Evolutionary conservation across 1,284 basidiomycete genomes (phyloP).

Genomic region (Gomphus bonarii): DNA sequence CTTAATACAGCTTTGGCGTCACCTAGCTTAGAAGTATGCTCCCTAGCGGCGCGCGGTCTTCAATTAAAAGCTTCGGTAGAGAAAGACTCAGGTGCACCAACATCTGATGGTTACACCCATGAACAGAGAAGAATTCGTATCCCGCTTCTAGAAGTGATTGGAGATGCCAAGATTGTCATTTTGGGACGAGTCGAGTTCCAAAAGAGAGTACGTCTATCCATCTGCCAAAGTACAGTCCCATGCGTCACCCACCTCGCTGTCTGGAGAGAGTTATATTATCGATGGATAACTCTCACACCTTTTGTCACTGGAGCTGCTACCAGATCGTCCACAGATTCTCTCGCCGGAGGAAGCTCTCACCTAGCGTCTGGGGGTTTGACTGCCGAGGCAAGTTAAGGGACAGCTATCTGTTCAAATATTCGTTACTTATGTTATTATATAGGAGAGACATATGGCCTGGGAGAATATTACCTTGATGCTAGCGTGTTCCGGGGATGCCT

Average conservation of each 20-base stretch:
- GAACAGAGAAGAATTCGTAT: constrained; percentile 58
- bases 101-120: constrained; percentile 36
- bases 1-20: constrained; percentile 63
- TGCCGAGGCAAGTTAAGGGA: constrained; percentile 26
- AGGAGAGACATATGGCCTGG: constrained; percentile 79
- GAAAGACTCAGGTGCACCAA: constrained; percentile 43
- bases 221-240: constrained; percentile 54
- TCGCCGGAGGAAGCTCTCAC: background rate
- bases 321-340: constrained; percentile 2
- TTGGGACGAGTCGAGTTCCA: constrained; percentile 73
- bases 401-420: background rate
- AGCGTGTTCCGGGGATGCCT: constrained; percentile 32
- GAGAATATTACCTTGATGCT: constrained; percentile 80
- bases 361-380: constrained; percentile 17
- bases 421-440: constrained; percentile 12
- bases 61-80: constrained; percentile 58
- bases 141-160: constrained; percentile 66
- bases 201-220: constrained; percentile 65
- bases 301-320: constrained; percentile 9
- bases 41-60: constrained; percentile 56
- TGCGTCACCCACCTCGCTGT: constrained; percentile 60
- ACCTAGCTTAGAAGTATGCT: constrained; percentile 51
- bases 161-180: constrained; percentile 57
- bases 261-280: constrained; percentile 74
- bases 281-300: constrained; percentile 40